phyloP scores from a whole-genome alignment of 805 yeast genomes.

The Barnettozyma californica region DNA sequence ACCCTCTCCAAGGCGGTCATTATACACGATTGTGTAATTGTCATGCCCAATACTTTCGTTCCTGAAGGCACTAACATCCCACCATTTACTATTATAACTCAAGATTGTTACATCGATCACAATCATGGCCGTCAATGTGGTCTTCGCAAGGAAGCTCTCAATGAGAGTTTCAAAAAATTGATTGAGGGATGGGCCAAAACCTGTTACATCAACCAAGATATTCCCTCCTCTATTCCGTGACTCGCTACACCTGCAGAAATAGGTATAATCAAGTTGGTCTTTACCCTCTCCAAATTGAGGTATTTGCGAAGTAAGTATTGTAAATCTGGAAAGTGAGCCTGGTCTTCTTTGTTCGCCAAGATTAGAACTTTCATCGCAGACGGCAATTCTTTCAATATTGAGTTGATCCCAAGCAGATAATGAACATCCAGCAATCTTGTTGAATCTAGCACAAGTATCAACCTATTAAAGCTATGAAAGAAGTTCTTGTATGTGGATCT shows the following conservation, averaged over 20 bases:
- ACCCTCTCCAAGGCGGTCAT: slow-evolving; percentile 31
- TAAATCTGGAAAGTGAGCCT: slow-evolving; percentile 4
- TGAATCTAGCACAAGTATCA: slow-evolving; percentile 19
- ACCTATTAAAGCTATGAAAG: not conserved
- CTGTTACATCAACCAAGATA: slow-evolving; percentile 24
- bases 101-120: not conserved
- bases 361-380: slow-evolving; percentile 14
- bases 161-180: slow-evolving; percentile 25
- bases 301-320: slow-evolving; percentile 12
- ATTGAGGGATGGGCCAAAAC: slow-evolving; percentile 22
- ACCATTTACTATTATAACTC: slow-evolving; percentile 41
- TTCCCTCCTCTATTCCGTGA: slow-evolving; percentile 25
- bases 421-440: slow-evolving; percentile 10
- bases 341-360: slow-evolving; percentile 19
- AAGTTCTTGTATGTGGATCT: slow-evolving; percentile 2
- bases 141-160: slow-evolving; percentile 15
- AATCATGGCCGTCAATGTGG: slow-evolving; percentile 4
- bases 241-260: slow-evolving; percentile 10
- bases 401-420: slow-evolving; percentile 10
- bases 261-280: slow-evolving; percentile 18
- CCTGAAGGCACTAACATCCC: slow-evolving; percentile 44
- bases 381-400: slow-evolving; percentile 5
- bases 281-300: slow-evolving; percentile 4
- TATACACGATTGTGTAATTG: slow-evolving; percentile 47
- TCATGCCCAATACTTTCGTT: slow-evolving; percentile 36